These are phyloP conservation scores for Trichoderma erinaceum DNA, from an alignment of 495 filamentous ascomycete species.

Conservation along the genomic window DNA sequence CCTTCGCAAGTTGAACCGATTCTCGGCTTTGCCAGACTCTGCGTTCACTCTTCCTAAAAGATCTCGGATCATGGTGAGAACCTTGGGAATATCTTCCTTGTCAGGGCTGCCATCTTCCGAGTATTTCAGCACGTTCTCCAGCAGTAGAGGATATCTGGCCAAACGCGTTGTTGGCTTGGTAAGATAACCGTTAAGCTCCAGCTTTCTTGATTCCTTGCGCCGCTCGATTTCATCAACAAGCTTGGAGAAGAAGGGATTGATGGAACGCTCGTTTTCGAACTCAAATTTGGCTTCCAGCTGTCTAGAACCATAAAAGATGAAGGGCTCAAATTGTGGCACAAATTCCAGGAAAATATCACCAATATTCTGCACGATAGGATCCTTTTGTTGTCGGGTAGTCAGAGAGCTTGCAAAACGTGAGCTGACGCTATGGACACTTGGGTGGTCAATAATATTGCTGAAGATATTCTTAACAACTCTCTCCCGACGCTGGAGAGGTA, in stretches of 20 bases:
- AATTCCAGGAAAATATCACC: constrained; percentile 93
- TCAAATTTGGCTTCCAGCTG: constrained; percentile 96
- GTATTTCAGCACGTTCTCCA: constrained; percentile 88
- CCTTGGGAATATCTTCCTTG: constrained; percentile 83
- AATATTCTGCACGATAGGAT: constrained; percentile 77
- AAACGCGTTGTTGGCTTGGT: constrained; percentile 97
- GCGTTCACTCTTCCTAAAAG: constrained; percentile 83
- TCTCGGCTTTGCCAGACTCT: constrained; percentile 95
- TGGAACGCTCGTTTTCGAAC: constrained; percentile 90
- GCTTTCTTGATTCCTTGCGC: constrained; percentile 90
- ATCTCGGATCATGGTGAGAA: constrained; percentile 76
- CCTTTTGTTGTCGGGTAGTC: constrained; percentile 84
- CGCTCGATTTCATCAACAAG: constrained; percentile 98
- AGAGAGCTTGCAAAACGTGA: constrained; percentile 77
- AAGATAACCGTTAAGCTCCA: constrained; percentile 96
- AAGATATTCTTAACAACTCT: constrained; percentile 92
- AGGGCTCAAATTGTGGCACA: constrained; percentile 87
- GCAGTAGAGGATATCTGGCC: constrained; percentile 86
- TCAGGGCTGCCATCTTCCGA: constrained; percentile 83
- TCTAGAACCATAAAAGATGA: constrained; percentile 94
- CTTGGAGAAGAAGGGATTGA: constrained; percentile 76
- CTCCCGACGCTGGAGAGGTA: constrained; percentile 81
- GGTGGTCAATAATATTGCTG: constrained; percentile 80
- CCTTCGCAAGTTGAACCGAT: constrained; percentile 90
- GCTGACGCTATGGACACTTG: constrained; percentile 79